A percentile compares a stretch with the other conserved stretches of the same genome.
Evolutionary conservation across 257 asterid species (phyloP).

Genomic region (Gentiana straminea): DNA sequence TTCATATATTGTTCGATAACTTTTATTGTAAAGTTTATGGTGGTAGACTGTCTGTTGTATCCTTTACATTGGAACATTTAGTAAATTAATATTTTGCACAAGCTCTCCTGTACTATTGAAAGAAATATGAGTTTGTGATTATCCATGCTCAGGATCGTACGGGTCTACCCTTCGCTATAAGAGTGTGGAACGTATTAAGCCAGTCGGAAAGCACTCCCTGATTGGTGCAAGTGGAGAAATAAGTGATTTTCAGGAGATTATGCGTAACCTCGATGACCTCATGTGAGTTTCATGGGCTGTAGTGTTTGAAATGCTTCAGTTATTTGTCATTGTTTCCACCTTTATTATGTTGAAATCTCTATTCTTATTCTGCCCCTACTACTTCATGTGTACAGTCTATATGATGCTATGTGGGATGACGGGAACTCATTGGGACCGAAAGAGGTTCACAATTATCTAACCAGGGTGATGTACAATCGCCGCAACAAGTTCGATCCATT

Average conservation of each 20-base stretch:
- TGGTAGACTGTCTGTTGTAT: too few relatives aligned
- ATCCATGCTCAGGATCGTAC: constrained; percentile 55
- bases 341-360: constrained; percentile 4
- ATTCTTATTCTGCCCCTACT: neutral
- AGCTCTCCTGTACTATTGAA: too few relatives aligned
- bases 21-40: too few relatives aligned
- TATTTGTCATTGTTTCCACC: neutral
- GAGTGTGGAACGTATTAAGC: constrained; percentile 78
- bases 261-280: constrained; percentile 79
- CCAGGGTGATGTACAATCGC: constrained; percentile 86
- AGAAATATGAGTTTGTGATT: neutral
- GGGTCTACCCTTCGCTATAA: constrained; percentile 96
- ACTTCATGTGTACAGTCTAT: constrained; percentile 44
- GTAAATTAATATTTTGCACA: too few relatives aligned
- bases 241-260: constrained; percentile 94
- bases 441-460: constrained; percentile 83
- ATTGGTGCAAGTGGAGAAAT: constrained; percentile 97
- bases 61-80: too few relatives aligned
- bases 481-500: constrained; percentile 95
- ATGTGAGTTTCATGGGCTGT: constrained; percentile 31
- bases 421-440: constrained; percentile 96
- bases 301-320: too few relatives aligned
- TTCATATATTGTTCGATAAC: too few relatives aligned
- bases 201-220: constrained; percentile 90
- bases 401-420: constrained; percentile 96